A percentile compares a stretch with the other conserved stretches of the same genome.
These are phyloP conservation scores for Aureobasidium sp. DNA, from an alignment of 2,329 filamentous ascomycete genomes.

Conservation along the genomic window DNA sequence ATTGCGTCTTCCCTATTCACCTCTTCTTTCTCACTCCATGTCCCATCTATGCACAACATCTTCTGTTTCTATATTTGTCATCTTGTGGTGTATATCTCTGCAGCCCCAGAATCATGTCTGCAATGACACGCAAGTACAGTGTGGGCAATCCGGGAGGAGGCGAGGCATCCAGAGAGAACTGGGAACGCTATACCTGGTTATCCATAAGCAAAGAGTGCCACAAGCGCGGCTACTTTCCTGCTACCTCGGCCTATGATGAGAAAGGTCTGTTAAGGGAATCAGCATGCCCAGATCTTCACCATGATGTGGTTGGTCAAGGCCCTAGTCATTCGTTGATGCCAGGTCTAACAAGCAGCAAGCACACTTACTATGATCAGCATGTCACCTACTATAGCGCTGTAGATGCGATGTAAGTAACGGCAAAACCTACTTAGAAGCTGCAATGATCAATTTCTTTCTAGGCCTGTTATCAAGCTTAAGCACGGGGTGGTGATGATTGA, in stretches of 20 bases:
- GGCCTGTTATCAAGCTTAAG: background rate
- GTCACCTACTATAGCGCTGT: background rate
- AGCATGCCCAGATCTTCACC: background rate
- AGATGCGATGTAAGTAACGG: background rate
- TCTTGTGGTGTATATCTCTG: background rate
- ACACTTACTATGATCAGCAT: background rate
- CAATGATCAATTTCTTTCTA: background rate
- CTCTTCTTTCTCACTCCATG: background rate
- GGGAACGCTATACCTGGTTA: background rate
- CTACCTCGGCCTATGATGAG: background rate
- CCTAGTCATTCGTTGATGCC: background rate
- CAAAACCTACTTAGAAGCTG: too few species aligned
- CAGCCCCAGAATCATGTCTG: background rate
- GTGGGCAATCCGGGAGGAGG: background rate
- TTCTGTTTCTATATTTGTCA: background rate
- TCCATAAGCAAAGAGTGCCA: background rate
- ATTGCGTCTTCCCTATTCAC: background rate
- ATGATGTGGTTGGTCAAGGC: background rate
- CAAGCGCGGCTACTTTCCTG: background rate
- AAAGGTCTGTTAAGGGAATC: slow-evolving; percentile 4
- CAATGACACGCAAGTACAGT: background rate
- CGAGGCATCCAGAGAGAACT: background rate
- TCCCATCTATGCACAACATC: background rate
- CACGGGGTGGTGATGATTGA: background rate
- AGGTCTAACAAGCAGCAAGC: background rate